These are phyloP conservation scores for Stygiomarasmius scandens DNA, from an alignment of 1,284 basidiomycete species.

Conservation along the genomic window DNA sequence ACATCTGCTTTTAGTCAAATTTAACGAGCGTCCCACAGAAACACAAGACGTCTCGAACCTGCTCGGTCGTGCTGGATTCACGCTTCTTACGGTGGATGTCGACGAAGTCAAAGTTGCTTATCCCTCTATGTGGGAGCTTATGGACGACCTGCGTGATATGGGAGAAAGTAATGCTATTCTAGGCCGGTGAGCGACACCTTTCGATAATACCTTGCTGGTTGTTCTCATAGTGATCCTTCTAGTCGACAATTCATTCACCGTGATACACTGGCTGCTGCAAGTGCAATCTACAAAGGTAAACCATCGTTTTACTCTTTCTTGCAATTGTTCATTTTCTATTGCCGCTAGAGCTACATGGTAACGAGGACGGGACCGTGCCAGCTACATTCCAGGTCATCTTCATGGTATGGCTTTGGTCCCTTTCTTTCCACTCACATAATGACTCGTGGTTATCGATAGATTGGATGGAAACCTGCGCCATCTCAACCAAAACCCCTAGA, in stretches of 20 bases:
- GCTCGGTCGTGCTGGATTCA: conserved; percentile 91
- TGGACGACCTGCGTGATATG: conserved; percentile 94
- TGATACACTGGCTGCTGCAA: conserved; percentile 90
- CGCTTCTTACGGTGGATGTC: conserved; percentile 91
- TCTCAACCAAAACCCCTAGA: conserved; percentile 85
- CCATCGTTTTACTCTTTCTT: conserved; percentile 10
- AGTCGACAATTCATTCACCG: conserved; percentile 75
- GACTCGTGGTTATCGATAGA: conserved; percentile 49
- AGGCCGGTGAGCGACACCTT: conserved; percentile 55
- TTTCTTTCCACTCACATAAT: no score
- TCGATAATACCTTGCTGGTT: conserved; percentile 1
- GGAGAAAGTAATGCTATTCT: conserved; percentile 94
- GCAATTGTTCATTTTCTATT: conserved; percentile 4
- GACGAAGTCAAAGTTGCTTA: conserved; percentile 93
- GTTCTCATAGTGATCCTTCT: conserved; percentile 5
- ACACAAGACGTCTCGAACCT: conserved; percentile 91
- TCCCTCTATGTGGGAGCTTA: conserved; percentile 95
- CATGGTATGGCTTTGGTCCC: conserved; percentile 59
- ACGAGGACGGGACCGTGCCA: conserved; percentile 82
- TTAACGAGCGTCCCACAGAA: conserved; percentile 48
- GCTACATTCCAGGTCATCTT: conserved; percentile 98
- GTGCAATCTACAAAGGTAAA: conserved; percentile 89
- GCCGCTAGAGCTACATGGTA: conserved; percentile 77
- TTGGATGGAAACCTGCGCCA: conserved; percentile 96
- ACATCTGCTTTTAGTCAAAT: background rate